Base-by-base conservation (phyloP, 345 rosid species). In the Leavenworthia alabamica region DNA sequence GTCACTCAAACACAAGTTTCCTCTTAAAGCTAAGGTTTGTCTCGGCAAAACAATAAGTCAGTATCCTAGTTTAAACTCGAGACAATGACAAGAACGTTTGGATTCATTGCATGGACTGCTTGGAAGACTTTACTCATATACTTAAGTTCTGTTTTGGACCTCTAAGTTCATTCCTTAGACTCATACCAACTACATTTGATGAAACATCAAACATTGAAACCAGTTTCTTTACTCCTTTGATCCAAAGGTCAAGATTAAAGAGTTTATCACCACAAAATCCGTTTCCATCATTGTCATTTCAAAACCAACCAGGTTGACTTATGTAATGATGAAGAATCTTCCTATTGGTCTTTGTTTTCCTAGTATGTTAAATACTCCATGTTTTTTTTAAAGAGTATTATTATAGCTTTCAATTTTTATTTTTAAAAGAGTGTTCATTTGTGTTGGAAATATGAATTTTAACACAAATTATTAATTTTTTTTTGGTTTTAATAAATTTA, bases 111-210 rank as follows among this genome's bases (percentile, higher is more conserved):
- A 67, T 92, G 93, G 50, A 92, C 96, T 0, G 92, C 89, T 72
- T 88, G 96, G 19, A 95, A 96, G 35, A 95, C 96, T 65, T 62
- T 20, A 49, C 68, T 76, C 96, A 88, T 88, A 67, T 88, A 86
- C 78, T 72, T 7, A 64, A 77, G 23, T 86, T 93, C 68, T 93
- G 99, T 23, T 52, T 82, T 20, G 85, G 75, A 31, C 99, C 99
- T 39, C 99, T 80, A 23, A 90, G 96, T 64, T 93, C 99, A 48
- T 93, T 93, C 65, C 99, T 87, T 64, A 93, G 57, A 81, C 99
- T 85, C 91, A 93, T 86, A 64, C 92, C 99, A 47, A 93, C 70
- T 2, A 88, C 95, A 45, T 89, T 81, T 16, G 81, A 4, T 19
- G 81, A 5, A 26, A 75, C 76, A 1, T 71, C 70, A 66, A 91